phyloP scores from a whole-genome alignment of 306 rosid genomes.

The Herpetospermum pedunculosum region DNA sequence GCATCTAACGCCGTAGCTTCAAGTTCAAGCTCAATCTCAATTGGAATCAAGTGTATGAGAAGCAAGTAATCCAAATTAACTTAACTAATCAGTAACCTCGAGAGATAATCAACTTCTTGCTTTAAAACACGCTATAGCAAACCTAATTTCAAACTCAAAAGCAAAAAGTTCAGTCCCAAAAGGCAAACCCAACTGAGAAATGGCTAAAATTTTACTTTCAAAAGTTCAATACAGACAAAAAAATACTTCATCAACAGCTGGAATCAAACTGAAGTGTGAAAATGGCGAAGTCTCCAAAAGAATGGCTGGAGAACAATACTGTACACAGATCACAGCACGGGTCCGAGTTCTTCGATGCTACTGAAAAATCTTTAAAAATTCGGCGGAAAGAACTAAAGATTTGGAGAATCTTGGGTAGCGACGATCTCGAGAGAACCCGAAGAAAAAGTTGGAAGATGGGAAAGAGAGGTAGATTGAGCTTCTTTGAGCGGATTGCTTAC shows the following conservation, averaged over 20 bases:
- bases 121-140: background rate
- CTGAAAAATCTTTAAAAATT: constrained; percentile 6
- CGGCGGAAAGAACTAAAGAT: constrained; percentile 17
- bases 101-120: constrained; percentile 18
- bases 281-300: constrained; percentile 37
- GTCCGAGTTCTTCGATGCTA: constrained; percentile 15
- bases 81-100: constrained; percentile 11
- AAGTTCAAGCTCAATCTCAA: constrained; percentile 14
- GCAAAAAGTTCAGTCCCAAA: constrained; percentile 11
- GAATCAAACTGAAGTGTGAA: constrained; percentile 12
- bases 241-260: background rate
- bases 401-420: constrained; percentile 35
- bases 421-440: constrained; percentile 25
- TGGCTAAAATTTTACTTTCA: constrained; percentile 11
- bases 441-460: constrained; percentile 4
- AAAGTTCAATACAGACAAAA: constrained; percentile 11
- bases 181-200: constrained; percentile 9
- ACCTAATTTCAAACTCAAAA: constrained; percentile 18
- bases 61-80: constrained; percentile 19
- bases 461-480: background rate
- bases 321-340: constrained; percentile 34
- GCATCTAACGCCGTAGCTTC: constrained; percentile 30
- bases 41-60: constrained; percentile 27
- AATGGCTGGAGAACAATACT: constrained; percentile 32
- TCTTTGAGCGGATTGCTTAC: background rate